phyloP scores from a whole-genome alignment of 768 basidiomycete genomes.

The Rhodotorula graminis region DNA sequence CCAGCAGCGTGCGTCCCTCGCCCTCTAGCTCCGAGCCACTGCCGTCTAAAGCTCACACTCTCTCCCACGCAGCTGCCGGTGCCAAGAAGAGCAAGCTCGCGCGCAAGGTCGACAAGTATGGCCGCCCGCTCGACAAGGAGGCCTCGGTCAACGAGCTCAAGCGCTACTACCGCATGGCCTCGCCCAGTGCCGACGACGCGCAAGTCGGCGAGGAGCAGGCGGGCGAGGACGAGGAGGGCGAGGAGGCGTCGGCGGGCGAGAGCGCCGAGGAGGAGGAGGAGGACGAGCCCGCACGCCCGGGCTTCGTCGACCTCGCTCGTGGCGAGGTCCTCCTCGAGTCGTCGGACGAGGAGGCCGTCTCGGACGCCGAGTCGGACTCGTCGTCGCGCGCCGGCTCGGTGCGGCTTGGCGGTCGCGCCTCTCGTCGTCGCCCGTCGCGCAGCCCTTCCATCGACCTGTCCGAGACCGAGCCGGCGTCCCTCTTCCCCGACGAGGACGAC shows the following conservation, averaged over 20 bases:
- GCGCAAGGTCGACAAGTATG: constrained; percentile 50
- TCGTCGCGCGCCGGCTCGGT: constrained; percentile 26
- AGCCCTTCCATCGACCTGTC: constrained; percentile 39
- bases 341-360: constrained; percentile 54
- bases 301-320: constrained; percentile 69
- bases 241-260: constrained; percentile 19
- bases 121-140: constrained; percentile 46
- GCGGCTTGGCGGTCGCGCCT: constrained; percentile 20
- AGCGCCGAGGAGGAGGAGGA: constrained; percentile 14
- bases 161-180: constrained; percentile 49
- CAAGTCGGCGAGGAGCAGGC: neutral
- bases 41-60: neutral
- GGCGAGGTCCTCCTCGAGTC: constrained; percentile 83
- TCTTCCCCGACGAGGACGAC: constrained; percentile 62
- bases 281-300: neutral
- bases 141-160: constrained; percentile 49
- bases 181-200: constrained; percentile 20
- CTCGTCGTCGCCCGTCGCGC: constrained; percentile 18
- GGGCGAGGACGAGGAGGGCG: neutral
- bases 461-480: constrained; percentile 34
- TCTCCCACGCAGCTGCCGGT: neutral
- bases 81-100: constrained; percentile 16
- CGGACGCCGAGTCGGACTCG: constrained; percentile 36
- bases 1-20: neutral
- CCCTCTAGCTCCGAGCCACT: no score